Evolutionary conservation across 176 grass and related monocot genomes (phyloP).

Genomic region (Puya raimondii): DNA sequence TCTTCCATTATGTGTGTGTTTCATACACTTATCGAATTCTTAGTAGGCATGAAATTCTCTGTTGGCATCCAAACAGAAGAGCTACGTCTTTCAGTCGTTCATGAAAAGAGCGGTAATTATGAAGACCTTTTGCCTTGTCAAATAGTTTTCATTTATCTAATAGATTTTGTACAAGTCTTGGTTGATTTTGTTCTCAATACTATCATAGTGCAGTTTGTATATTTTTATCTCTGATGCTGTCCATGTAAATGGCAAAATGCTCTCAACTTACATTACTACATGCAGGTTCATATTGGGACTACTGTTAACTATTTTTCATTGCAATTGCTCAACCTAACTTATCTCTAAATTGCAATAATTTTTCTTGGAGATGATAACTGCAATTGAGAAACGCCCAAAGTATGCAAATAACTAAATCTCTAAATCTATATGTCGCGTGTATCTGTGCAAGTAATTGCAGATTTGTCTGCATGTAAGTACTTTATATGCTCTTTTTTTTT

Average conservation of each 20-base stretch:
- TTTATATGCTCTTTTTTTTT: not conserved
- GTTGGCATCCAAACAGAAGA: constrained; percentile 42
- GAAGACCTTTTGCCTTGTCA: constrained; percentile 12
- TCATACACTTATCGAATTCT: constrained; percentile 34
- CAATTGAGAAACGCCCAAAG: not conserved
- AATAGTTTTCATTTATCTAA: constrained; percentile 9
- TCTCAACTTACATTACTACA: not conserved
- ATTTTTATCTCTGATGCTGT: not conserved
- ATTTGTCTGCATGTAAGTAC: not conserved
- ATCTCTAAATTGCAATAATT: not conserved
- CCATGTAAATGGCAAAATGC: too few relatives aligned
- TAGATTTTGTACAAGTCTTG: not conserved
- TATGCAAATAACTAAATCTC: not conserved
- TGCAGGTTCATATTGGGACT: not conserved
- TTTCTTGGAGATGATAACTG: not conserved
- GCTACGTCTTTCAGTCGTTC: constrained; percentile 33
- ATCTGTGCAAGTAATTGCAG: not conserved
- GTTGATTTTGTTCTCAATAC: not conserved
- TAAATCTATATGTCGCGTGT: too few relatives aligned
- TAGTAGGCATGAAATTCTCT: constrained; percentile 60
- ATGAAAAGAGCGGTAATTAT: constrained; percentile 69
- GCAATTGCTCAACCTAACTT: not conserved
- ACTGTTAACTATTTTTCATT: not conserved
- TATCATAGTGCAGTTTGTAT: not conserved
- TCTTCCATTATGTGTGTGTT: constrained; percentile 27